Conservation (phyloP, 164 flowering plant genomes). For the Umbellularia californica region DNA sequence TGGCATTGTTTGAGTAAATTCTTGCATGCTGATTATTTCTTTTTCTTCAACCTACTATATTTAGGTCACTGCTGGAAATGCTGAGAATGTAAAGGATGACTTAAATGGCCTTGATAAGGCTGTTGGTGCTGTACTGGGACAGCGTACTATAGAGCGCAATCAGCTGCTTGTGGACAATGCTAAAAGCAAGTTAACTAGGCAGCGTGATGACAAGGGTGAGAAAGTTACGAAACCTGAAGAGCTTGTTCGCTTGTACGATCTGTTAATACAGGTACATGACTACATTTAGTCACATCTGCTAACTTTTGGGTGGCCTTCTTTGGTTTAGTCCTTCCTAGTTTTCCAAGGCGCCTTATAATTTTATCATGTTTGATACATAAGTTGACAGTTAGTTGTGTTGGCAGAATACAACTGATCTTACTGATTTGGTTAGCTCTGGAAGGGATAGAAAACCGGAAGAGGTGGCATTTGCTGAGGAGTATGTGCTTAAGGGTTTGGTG, state of each 20-base stretch:
- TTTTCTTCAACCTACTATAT: slow-evolving; percentile 5
- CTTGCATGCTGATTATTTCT: not conserved
- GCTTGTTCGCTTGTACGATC: slow-evolving; percentile 93
- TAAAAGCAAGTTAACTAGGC: slow-evolving; percentile 58
- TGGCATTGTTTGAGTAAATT: not conserved
- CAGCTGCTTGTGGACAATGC: slow-evolving; percentile 73
- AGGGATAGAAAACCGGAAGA: slow-evolving; percentile 90
- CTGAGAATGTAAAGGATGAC: slow-evolving; percentile 88
- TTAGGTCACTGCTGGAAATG: slow-evolving; percentile 81
- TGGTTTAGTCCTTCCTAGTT: not conserved
- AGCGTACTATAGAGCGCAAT: slow-evolving; percentile 88
- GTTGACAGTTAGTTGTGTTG: slow-evolving; percentile 2
- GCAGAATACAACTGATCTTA: slow-evolving; percentile 87
- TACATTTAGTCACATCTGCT: not conserved
- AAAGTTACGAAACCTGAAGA: slow-evolving; percentile 91
- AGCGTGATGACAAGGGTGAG: slow-evolving; percentile 70
- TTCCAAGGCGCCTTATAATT: not conserved
- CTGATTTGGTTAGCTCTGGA: slow-evolving; percentile 92
- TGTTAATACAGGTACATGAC: slow-evolving; percentile 66
- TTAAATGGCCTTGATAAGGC: slow-evolving; percentile 96
- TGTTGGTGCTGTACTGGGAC: slow-evolving; percentile 78
- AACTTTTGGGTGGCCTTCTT: not conserved
- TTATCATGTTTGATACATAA: not conserved
- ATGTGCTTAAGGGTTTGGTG: slow-evolving; percentile 53
- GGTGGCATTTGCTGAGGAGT: slow-evolving; percentile 74